phyloP scores from a whole-genome alignment of 805 yeast genomes.

The Kregervanrija delftensis region DNA sequence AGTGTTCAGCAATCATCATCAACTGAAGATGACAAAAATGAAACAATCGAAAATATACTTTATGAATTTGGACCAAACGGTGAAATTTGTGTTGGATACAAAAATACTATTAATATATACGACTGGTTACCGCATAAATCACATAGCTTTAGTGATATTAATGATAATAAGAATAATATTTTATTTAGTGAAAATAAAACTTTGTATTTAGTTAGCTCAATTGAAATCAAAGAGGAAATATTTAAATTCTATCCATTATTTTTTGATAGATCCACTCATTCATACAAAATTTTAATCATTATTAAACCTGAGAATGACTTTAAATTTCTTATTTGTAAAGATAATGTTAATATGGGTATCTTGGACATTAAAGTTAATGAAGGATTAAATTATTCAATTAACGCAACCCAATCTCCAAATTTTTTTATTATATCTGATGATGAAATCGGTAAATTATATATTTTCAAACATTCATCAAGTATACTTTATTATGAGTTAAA shows the following conservation, averaged over 20 bases:
- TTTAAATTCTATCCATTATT: no score
- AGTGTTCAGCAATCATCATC: background rate
- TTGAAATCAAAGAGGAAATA: no score
- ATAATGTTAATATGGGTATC: no score
- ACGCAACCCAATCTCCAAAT: constrained; percentile 7
- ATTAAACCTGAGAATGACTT: no score
- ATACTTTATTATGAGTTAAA: background rate
- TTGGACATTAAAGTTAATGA: no score
- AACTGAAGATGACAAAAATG: background rate
- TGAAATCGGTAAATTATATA: constrained; percentile 11
- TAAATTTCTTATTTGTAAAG: no score
- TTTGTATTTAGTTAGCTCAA: background rate
- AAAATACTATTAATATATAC: constrained; percentile 30
- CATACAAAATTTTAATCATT: no score
- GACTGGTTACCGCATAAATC: constrained; percentile 28
- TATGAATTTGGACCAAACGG: constrained; percentile 29
- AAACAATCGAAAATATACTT: background rate
- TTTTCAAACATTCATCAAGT: constrained; percentile 5
- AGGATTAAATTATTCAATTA: background rate
- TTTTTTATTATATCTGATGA: constrained; percentile 15
- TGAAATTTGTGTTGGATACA: constrained; percentile 27
- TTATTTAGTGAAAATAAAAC: background rate
- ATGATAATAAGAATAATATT: background rate
- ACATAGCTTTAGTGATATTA: constrained; percentile 9
- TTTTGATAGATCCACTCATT: no score